Evolutionary conservation across 495 filamentous ascomycete species (phyloP), one percentile per base, ranked within the genome.

Genomic region (Sabuloglossum arenarium): DNA sequence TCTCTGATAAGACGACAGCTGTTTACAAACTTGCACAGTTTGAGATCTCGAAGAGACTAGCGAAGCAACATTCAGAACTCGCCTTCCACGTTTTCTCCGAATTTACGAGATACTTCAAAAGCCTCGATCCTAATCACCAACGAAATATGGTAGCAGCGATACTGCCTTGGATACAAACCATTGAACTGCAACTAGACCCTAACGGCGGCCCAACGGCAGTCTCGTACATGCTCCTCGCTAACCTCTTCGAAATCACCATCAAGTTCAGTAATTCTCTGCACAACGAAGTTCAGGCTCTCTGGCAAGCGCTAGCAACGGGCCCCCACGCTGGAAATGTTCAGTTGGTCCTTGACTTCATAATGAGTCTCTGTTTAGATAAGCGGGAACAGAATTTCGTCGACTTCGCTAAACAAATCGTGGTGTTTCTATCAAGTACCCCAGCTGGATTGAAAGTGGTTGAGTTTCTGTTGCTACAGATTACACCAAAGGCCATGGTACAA

Each of bases 1-100:
- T 98, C 46, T 89, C 91, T 1, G 93, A 98, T 69, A 94, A 95
- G 69, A 98, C 91, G 0, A 94, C 90, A 57, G 91, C 91, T 0
- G 90, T 98, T 1, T 97, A 96, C 67, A 97, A 96, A 67, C 75
- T 89, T 19, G 91, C 91, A 3, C 93, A 97, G 61, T 97, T 96
- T 59, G 91, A 97, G 62, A 89, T 89, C 9, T 97, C 93, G 0
- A 88, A 88, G 60, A 71, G 86, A 47, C 73, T 97, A n/a, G 82
- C 91, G 3, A 85, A 83, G 61, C 82, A 89, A 58, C 86, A 97
- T 65, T 75, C 83, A 0, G 86, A 95, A 58, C 69, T 93, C 50
- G 89, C 93, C 0, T 94, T 95, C 62, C 81, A 85, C 49, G 80
- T 98, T 30, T 95, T 96, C 63, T 96, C 91, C 10, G 89, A 97